Evolutionary conservation across 208 protist species (phyloP).

Genomic region (Trypanosomatidae sp.): DNA sequence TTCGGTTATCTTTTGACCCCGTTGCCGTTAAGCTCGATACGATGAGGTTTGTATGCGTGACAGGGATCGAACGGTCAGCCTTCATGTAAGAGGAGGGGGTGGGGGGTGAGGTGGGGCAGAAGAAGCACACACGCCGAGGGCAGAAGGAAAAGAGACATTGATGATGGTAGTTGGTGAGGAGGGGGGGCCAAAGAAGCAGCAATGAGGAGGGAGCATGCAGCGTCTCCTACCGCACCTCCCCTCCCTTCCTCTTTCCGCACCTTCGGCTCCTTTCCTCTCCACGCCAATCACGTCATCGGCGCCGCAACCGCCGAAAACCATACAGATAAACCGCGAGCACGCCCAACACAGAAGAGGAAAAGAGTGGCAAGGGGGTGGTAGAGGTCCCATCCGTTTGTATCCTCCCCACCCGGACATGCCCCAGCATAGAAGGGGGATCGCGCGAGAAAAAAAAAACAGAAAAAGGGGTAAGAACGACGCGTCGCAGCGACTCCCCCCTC

Average conservation of each 20-base stretch:
- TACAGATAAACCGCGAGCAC: too few species aligned
- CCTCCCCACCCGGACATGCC: background rate
- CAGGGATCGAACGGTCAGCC: too few species aligned
- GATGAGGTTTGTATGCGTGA: background rate
- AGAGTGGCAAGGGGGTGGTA: background rate
- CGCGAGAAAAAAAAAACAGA: background rate
- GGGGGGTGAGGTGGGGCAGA: background rate
- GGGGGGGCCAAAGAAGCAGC: background rate
- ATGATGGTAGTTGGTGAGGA: background rate
- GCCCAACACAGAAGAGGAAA: background rate
- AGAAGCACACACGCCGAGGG: background rate
- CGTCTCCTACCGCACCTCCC: background rate
- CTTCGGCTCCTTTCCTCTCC: background rate
- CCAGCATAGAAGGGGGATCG: conserved; percentile 4
- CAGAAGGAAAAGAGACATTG: background rate
- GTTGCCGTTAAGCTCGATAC: background rate
- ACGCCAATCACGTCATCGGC: background rate
- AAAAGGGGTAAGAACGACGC: background rate
- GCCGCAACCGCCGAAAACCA: background rate
- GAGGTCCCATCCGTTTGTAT: background rate
- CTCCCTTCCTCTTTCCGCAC: background rate
- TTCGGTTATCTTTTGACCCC: background rate
- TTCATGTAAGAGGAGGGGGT: too few species aligned
- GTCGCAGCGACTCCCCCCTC: background rate
- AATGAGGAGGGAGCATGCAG: background rate